These are phyloP conservation scores for Truncatella angustata DNA, from an alignment of 2,329 filamentous ascomycete genomes.

Conservation along the genomic window DNA sequence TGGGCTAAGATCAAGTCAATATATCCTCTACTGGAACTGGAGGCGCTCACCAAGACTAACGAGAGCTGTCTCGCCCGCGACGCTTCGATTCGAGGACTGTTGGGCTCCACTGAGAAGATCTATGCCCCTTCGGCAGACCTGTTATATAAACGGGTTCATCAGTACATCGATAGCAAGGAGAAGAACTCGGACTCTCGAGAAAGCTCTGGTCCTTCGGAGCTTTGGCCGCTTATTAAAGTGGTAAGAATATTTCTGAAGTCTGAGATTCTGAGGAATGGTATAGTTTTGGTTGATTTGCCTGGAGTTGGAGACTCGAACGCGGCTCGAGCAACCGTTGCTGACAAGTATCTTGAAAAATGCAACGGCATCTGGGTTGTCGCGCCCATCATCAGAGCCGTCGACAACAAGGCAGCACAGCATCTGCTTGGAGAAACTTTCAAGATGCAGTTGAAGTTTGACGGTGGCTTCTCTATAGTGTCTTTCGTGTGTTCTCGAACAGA, in stretches of 20 bases:
- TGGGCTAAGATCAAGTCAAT: neutral
- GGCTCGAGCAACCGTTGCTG: slow-evolving; percentile 56
- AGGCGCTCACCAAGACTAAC: neutral
- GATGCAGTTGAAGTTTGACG: slow-evolving; percentile 58
- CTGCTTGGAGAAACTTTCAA: slow-evolving; percentile 58
- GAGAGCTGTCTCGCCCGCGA: neutral
- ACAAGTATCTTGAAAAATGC: slow-evolving; percentile 59
- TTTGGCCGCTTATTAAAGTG: slow-evolving; percentile 41
- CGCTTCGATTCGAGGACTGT: too few relatives aligned
- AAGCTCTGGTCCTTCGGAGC: too few relatives aligned
- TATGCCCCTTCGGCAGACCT: neutral
- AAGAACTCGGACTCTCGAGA: too few relatives aligned
- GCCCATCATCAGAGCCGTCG: slow-evolving; percentile 58
- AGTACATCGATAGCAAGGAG: slow-evolving; percentile 34
- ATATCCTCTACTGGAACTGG: neutral
- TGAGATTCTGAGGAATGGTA: slow-evolving; percentile 49
- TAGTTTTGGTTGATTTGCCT: slow-evolving; percentile 57
- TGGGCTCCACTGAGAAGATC: neutral
- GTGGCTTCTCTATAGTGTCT: slow-evolving; percentile 49
- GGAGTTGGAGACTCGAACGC: slow-evolving; percentile 61
- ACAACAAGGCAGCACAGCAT: slow-evolving; percentile 58
- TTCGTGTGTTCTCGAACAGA: slow-evolving; percentile 41
- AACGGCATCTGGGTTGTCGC: slow-evolving; percentile 58
- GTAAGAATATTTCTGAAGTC: slow-evolving; percentile 49
- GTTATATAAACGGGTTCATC: neutral